Conservation (phyloP, 345 rosid genomes). For the Reutealis trisperma region DNA sequence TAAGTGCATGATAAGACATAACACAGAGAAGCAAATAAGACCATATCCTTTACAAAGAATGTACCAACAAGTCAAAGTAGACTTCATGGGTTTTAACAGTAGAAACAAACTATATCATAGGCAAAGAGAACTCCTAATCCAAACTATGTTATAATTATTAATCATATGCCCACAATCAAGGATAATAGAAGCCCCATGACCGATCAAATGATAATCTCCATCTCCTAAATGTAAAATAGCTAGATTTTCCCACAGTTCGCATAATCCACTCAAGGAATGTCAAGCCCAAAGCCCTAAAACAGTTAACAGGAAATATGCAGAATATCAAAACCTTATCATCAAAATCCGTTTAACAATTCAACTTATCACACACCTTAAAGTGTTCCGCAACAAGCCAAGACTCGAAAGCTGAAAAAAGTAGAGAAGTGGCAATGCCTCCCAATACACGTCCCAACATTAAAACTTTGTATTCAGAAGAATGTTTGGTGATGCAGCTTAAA, state of each 20-base stretch:
- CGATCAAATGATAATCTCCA: too few species aligned
- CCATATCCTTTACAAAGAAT: neutral
- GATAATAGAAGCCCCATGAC: too few species aligned
- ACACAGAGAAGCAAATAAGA: too few species aligned
- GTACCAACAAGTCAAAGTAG: neutral
- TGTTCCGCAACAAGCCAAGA: slow-evolving; percentile 99
- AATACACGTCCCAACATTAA: slow-evolving; percentile 90
- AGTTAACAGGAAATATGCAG: neutral
- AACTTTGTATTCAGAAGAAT: slow-evolving; percentile 87
- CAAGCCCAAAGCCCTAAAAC: neutral
- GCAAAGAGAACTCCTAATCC: neutral
- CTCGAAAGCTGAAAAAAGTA: slow-evolving; percentile 84
- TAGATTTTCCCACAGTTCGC: too few species aligned
- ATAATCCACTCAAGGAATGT: neutral
- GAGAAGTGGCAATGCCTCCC: slow-evolving; percentile 97
- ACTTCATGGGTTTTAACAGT: neutral
- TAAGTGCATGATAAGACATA: neutral
- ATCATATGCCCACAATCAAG: neutral
- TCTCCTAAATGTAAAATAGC: too few species aligned
- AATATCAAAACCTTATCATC: slow-evolving; percentile 1
- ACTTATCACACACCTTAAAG: slow-evolving; percentile 60
- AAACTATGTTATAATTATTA: neutral
- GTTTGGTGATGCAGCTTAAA: slow-evolving; percentile 90
- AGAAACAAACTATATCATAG: neutral
- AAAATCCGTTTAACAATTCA: neutral